phyloP scores from a whole-genome alignment of 331 rosid species.

The Spiraea crenata region DNA sequence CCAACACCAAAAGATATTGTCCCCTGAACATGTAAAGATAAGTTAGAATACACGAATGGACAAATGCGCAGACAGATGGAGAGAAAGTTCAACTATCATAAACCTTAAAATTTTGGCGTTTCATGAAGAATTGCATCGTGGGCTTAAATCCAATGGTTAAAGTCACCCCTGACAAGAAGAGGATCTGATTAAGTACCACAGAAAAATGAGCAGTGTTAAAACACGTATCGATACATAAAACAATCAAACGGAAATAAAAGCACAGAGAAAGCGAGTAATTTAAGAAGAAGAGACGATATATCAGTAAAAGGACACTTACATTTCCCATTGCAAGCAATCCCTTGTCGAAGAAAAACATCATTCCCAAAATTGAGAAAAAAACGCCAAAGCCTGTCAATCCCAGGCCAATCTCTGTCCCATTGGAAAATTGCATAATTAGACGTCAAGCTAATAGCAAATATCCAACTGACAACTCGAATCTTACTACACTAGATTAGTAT shows the following conservation, averaged over 20 bases:
- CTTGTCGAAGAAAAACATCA: constrained; percentile 90
- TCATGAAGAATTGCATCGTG: constrained; percentile 93
- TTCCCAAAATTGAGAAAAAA: constrained; percentile 85
- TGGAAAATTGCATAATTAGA: constrained; percentile 32
- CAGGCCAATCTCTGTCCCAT: constrained; percentile 82
- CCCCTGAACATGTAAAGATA: constrained; percentile 48
- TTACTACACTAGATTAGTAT: not conserved
- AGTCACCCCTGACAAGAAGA: constrained; percentile 93
- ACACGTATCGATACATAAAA: constrained; percentile 20
- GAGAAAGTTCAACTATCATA: constrained; percentile 15
- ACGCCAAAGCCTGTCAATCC: constrained; percentile 96
- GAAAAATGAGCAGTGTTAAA: constrained; percentile 30
- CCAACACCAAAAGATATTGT: constrained; percentile 87
- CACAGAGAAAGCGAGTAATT: not conserved
- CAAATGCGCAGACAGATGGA: not conserved
- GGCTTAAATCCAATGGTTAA: constrained; percentile 90
- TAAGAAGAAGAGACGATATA: not conserved
- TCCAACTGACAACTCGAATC: not conserved
- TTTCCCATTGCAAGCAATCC: constrained; percentile 98
- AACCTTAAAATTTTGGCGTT: constrained; percentile 88
- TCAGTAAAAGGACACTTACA: constrained; percentile 41
- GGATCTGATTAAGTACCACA: constrained; percentile 59
- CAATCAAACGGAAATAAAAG: not conserved
- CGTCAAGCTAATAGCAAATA: not conserved
- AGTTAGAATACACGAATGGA: not conserved